Evolutionary conservation across 352 stramenopile species (phyloP).

Genomic region (Phytophthora pluvialis): DNA sequence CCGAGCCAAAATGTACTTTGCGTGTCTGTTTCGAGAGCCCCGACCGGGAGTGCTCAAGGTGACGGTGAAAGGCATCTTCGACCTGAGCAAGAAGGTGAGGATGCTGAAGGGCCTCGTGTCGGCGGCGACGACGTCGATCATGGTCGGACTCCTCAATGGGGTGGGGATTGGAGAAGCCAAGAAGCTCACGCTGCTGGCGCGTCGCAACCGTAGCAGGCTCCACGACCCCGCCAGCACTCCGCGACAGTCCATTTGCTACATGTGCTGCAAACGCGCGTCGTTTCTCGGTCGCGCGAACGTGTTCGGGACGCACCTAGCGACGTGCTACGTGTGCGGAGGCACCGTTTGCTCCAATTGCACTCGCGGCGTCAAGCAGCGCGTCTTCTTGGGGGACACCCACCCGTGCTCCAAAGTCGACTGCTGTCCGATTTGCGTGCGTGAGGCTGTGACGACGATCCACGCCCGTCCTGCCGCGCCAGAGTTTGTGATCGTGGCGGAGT

Average conservation of each 20-base stretch:
- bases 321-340: slow-evolving; percentile 50
- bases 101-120: slow-evolving; percentile 29
- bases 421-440: slow-evolving; percentile 46
- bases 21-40: slow-evolving; percentile 48
- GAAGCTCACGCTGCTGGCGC: slow-evolving; percentile 52
- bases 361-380: slow-evolving; percentile 42
- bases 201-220: slow-evolving; percentile 14
- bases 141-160: slow-evolving; percentile 49
- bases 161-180: slow-evolving; percentile 52
- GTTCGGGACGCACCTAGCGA: slow-evolving; percentile 29
- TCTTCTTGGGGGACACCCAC: slow-evolving; percentile 42
- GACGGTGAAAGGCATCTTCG: slow-evolving; percentile 50
- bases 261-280: slow-evolving; percentile 26
- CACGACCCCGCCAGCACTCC: slow-evolving; percentile 5
- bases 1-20: slow-evolving; percentile 43
- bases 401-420: slow-evolving; percentile 32
- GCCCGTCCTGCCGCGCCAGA: slow-evolving; percentile 30
- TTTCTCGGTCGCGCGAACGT: slow-evolving; percentile 27
- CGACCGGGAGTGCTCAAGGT: slow-evolving; percentile 40
- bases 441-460: slow-evolving; percentile 37
- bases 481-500: slow-evolving; percentile 34
- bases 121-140: slow-evolving; percentile 38
- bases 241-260: slow-evolving; percentile 24
- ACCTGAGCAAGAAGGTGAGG: slow-evolving; percentile 41
- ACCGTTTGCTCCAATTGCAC: slow-evolving; percentile 54